Percentiles rank a stretch among this genome's conserved stretches.
Evolutionary conservation across 257 asterid species (phyloP).

Genomic region (Catharanthus roseus): DNA sequence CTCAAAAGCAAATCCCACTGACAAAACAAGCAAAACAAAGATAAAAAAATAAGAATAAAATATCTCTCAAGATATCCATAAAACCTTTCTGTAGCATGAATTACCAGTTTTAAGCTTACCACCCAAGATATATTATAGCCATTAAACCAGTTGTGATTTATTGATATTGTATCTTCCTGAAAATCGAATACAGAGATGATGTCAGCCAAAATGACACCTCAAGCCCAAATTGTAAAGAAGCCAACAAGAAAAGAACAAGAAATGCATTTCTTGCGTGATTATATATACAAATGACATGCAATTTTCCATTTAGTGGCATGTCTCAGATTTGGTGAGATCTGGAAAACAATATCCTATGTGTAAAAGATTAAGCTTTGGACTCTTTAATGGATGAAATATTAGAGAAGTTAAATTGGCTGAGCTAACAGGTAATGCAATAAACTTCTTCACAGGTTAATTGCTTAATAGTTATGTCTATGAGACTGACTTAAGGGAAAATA

Average conservation of each 20-base stretch:
- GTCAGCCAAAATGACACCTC: slow-evolving; percentile 13
- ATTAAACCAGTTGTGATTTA: slow-evolving; percentile 98
- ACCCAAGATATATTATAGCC: slow-evolving; percentile 70
- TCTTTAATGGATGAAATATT: neutral
- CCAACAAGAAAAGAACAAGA: neutral
- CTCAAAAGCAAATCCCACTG: slow-evolving; percentile 93
- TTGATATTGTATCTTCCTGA: slow-evolving; percentile 93
- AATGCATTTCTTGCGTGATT: neutral
- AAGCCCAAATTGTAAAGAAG: neutral
- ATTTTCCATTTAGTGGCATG: neutral
- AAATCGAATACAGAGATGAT: slow-evolving; percentile 18
- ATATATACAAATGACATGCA: neutral
- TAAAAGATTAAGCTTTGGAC: neutral
- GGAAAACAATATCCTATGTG: neutral
- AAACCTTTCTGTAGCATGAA: neutral
- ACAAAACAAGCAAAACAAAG: slow-evolving; percentile 11
- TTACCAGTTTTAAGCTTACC: slow-evolving; percentile 41
- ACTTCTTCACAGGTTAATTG: neutral
- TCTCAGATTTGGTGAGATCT: neutral
- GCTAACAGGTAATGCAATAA: neutral
- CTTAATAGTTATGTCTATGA: neutral
- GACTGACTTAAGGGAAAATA: neutral
- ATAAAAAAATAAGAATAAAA: neutral
- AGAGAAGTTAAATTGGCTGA: neutral
- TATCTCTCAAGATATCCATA: neutral